A percentile compares a stretch with the other conserved stretches of the same genome.
These are phyloP conservation scores for Pseudogymnoascus sp. DNA, from an alignment of 2,329 filamentous ascomycete genomes.

Conservation along the genomic window DNA sequence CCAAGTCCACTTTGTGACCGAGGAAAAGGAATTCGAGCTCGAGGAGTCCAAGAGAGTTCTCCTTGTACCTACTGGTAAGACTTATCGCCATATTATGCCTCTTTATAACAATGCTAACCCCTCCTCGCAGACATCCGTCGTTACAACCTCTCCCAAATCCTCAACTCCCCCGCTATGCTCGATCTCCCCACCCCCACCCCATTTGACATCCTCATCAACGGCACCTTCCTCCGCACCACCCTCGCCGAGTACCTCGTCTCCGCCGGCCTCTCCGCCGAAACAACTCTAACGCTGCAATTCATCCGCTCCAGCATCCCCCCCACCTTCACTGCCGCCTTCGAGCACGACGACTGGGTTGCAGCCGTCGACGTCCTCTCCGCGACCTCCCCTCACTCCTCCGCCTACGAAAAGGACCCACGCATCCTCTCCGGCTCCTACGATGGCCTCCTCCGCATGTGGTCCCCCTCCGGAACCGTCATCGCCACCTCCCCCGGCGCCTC, in stretches of 20 bases:
- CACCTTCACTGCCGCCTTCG: slow-evolving; percentile 80
- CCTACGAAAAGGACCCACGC: slow-evolving; percentile 41
- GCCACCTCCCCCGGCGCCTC: slow-evolving; percentile 62
- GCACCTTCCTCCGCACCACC: slow-evolving; percentile 79
- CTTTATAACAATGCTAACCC: slow-evolving; percentile 8
- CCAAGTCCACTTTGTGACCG: slow-evolving; percentile 60
- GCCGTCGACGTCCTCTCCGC: slow-evolving; percentile 71
- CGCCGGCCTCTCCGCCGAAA: slow-evolving; percentile 83
- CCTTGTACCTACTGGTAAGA: slow-evolving; percentile 51
- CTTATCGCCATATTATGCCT: neutral
- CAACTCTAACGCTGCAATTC: slow-evolving; percentile 82
- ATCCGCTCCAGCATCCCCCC: slow-evolving; percentile 86
- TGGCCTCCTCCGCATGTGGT: slow-evolving; percentile 81
- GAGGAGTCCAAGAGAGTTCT: slow-evolving; percentile 54
- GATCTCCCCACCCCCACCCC: slow-evolving; percentile 58
- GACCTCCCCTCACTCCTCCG: slow-evolving; percentile 50
- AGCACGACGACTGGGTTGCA: slow-evolving; percentile 97
- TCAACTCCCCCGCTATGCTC: slow-evolving; percentile 66
- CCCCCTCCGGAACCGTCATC: slow-evolving; percentile 75
- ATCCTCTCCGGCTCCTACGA: slow-evolving; percentile 94
- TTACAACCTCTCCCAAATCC: slow-evolving; percentile 61
- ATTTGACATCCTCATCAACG: slow-evolving; percentile 93
- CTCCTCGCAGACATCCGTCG: slow-evolving; percentile 51
- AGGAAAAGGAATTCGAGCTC: slow-evolving; percentile 52
- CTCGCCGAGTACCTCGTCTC: slow-evolving; percentile 83